A percentile compares a stretch with the other conserved stretches of the same genome.
Conservation (phyloP, 2,329 filamentous ascomycete species). For the Phaeoacremonium minimum region DNA sequence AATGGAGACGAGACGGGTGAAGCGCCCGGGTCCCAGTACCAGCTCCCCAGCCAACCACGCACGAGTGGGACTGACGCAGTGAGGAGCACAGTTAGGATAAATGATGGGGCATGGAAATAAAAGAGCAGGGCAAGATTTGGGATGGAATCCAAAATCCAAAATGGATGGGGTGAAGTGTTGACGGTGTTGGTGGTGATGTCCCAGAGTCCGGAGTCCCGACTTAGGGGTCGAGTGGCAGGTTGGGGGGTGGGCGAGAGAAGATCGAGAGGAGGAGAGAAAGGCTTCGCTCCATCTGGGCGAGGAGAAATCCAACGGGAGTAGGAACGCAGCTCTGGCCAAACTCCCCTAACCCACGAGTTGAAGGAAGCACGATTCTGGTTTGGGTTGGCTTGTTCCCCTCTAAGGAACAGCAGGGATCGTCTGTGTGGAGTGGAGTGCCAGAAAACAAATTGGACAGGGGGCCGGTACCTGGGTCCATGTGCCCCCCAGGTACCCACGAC, state of each 20-base stretch:
- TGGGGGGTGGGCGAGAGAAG: slow-evolving; percentile 4
- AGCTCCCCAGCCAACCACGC: no score
- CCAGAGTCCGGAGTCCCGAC: not conserved
- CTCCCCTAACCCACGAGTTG: slow-evolving; percentile 12
- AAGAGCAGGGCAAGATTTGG: not conserved
- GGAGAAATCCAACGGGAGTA: slow-evolving; percentile 11
- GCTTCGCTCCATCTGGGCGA: slow-evolving; percentile 11
- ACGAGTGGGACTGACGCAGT: no score
- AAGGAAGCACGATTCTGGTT: not conserved
- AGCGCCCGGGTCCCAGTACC: no score
- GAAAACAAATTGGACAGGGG: not conserved
- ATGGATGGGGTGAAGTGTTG: no score
- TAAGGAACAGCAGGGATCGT: not conserved
- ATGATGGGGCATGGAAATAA: not conserved
- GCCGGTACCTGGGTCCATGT: not conserved
- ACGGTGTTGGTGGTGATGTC: not conserved
- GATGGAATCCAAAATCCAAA: no score
- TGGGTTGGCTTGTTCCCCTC: not conserved
- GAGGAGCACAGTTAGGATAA: no score
- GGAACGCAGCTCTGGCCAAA: slow-evolving; percentile 10
- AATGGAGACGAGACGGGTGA: no score
- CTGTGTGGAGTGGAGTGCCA: not conserved
- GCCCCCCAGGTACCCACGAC: not conserved
- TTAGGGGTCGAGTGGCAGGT: not conserved
- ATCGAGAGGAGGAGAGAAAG: slow-evolving; percentile 5